A percentile compares a stretch with the other conserved stretches of the same genome.
Conservation (phyloP, 306 rosid species). For the Clitoria ternatea region DNA sequence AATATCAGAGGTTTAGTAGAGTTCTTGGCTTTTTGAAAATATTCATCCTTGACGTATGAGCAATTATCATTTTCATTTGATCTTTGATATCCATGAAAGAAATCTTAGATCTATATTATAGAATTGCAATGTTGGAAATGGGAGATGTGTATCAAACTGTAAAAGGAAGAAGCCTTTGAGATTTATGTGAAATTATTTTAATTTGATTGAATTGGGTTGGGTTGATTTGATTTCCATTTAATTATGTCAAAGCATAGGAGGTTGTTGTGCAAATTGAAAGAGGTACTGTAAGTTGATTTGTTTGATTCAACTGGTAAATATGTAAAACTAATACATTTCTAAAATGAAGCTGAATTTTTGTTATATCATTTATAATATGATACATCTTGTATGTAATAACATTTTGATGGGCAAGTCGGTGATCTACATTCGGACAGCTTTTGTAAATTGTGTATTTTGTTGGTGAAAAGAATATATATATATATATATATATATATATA, state of each 20-base stretch:
- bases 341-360: neutral
- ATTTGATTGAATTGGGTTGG: neutral
- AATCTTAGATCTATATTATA: conserved; percentile 2
- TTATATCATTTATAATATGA: neutral
- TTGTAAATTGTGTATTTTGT: neutral
- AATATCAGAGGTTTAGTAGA: neutral
- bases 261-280: neutral
- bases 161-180: neutral
- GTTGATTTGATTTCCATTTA: neutral
- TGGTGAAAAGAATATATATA: neutral
- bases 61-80: neutral
- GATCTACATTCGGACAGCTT: neutral
- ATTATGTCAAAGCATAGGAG: neutral
- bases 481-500: neutral
- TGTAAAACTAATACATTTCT: neutral
- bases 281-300: neutral
- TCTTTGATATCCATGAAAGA: neutral
- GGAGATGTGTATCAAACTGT: neutral
- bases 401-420: neutral
- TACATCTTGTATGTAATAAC: neutral
- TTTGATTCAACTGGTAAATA: neutral
- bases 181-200: conserved; percentile 10
- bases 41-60: neutral
- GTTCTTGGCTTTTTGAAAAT: conserved; percentile 7
- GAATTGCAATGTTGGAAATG: neutral